These are phyloP conservation scores for Nitzschia sp. DNA, from an alignment of 108 stramenopile genomes.

Conservation along the genomic window DNA sequence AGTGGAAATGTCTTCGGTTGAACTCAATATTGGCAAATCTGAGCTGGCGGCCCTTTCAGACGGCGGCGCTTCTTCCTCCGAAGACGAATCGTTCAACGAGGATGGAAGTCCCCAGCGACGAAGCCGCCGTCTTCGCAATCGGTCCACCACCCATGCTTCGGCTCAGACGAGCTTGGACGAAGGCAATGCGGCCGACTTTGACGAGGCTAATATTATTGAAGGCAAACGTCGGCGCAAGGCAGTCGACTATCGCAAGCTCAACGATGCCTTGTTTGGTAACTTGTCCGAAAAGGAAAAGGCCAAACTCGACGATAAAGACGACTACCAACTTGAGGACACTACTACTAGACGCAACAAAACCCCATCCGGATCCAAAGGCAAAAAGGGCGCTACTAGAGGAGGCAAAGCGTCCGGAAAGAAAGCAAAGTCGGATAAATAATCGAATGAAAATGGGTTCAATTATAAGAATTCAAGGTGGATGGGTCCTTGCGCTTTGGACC, in stretches of 20 bases:
- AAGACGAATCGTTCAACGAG: neutral
- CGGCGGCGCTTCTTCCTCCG: conserved; percentile 15
- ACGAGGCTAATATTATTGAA: conserved; percentile 72
- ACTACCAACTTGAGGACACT: conserved; percentile 21
- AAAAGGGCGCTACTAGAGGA: neutral
- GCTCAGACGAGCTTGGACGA: conserved; percentile 4
- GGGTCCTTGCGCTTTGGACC: too few species aligned
- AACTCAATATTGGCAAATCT: conserved; percentile 62
- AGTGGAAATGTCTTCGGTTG: conserved; percentile 50
- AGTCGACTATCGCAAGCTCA: conserved; percentile 77
- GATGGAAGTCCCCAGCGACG: neutral
- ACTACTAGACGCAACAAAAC: neutral
- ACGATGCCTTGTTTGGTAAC: conserved; percentile 81
- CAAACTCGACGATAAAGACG: conserved; percentile 54
- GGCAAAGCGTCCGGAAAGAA: neutral
- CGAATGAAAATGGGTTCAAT: neutral
- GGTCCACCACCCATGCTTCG: neutral
- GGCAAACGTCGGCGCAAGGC: conserved; percentile 75
- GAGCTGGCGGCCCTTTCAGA: conserved; percentile 78
- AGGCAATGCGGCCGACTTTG: conserved; percentile 49
- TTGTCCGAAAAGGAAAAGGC: conserved; percentile 55
- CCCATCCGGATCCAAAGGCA: neutral
- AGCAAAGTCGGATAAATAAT: neutral
- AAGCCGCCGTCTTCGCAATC: conserved; percentile 33
- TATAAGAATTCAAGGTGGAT: neutral